These are phyloP conservation scores for Anisogramma anomala DNA, from an alignment of 2,329 filamentous ascomycete species.

Conservation along the genomic window DNA sequence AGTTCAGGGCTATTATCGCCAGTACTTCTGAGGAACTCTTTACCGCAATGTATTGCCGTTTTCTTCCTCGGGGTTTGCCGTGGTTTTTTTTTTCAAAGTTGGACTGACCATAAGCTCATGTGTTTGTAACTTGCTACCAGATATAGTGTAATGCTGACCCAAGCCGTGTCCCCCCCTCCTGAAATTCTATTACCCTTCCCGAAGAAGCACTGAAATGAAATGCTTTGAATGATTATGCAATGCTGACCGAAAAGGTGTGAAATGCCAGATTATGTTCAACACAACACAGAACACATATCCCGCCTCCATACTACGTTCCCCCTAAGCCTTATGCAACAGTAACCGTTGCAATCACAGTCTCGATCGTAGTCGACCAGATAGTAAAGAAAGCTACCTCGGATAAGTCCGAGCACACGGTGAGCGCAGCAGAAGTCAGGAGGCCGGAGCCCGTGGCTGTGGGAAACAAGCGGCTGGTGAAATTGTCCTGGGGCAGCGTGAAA, in stretches of 20 bases:
- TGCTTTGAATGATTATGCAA: too few species aligned
- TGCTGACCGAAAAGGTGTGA: too few species aligned
- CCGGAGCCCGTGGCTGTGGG: neutral
- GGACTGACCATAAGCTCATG: too few species aligned
- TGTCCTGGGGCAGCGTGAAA: neutral
- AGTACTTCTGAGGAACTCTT: too few species aligned
- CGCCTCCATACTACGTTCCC: neutral
- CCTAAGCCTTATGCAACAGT: neutral
- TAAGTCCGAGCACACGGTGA: neutral
- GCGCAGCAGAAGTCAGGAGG: neutral
- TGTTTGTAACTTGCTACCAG: neutral
- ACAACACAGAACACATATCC: neutral
- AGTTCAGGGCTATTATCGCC: neutral
- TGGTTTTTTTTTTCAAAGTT: neutral
- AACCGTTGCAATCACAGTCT: neutral
- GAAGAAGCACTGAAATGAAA: too few species aligned
- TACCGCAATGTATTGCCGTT: too few species aligned
- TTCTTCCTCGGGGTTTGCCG: too few species aligned
- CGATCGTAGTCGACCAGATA: neutral
- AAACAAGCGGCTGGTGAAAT: neutral
- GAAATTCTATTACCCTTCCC: too few species aligned
- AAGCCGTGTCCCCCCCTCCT: too few species aligned
- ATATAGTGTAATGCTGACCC: neutral
- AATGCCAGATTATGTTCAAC: too few species aligned
- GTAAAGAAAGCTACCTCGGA: neutral